Evolutionary conservation across 441 rosid species (phyloP).

Genomic region (Lepidium campestre): DNA sequence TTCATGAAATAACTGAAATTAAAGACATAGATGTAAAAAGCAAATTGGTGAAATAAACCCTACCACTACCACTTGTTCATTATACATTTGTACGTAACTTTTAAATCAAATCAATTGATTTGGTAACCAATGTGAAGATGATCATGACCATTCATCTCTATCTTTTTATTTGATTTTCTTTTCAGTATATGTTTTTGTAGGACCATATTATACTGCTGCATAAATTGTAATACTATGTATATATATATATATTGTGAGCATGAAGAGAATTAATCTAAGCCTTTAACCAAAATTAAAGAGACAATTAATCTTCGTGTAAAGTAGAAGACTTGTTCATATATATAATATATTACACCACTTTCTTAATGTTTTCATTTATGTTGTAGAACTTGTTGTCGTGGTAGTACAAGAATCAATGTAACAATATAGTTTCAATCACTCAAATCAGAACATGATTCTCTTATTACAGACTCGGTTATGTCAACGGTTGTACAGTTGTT

Average conservation of each 20-base stretch:
- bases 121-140: conserved; percentile 23
- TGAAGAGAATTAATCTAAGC: not conserved
- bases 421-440: not conserved
- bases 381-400: conserved; percentile 11
- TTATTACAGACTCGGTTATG: not conserved
- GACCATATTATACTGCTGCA: conserved; percentile 17
- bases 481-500: not conserved
- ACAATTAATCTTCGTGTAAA: not conserved
- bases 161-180: not conserved
- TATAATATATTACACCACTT: conserved; percentile 1
- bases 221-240: conserved; percentile 5
- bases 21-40: conserved; percentile 3
- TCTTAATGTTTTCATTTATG: not conserved
- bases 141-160: conserved; percentile 25
- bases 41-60: conserved; percentile 24
- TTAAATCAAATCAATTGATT: conserved; percentile 30
- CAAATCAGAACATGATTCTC: not conserved
- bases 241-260: conserved; percentile 3
- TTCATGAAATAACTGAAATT: conserved; percentile 5
- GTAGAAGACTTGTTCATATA: not conserved
- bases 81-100: conserved; percentile 22
- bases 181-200: conserved; percentile 11
- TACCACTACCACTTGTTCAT: conserved; percentile 29
- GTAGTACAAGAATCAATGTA: conserved; percentile 8
- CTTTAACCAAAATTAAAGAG: too few relatives aligned